Base-by-base conservation (phyloP, 495 filamentous ascomycete genomes). In the Talaromyces ruber region DNA sequence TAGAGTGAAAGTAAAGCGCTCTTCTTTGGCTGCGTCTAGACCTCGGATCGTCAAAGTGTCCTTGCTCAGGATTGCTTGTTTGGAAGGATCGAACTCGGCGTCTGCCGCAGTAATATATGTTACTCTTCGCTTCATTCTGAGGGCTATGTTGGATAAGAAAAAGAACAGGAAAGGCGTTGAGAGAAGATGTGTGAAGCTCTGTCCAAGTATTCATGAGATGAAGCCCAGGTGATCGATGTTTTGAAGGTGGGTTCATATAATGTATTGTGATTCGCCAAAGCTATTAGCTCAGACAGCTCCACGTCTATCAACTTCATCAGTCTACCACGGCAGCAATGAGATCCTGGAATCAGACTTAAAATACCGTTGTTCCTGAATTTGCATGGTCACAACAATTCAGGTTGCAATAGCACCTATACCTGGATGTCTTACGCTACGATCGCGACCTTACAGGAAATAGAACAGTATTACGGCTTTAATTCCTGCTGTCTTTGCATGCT, bases 121-220 rank as follows among this genome's bases (percentile, higher is more conserved):
- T 57, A 91, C 87, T 72, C 93, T 82, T 76, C 91, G 87, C 66
- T 88, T 87, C 93, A 98, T 98, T 57, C 54, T 81, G 65, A 63
- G 6, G 47, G 29, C 22, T 54, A 54, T 57, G 22, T 18, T 16
- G 43, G 2, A 24, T 6, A 28, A 24, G 24, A 53, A 53, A 3
- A 3, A 11, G 43, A 9, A n/a, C 43, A 47, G n/a, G n/a, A 47
- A 5, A 47, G 7, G 43, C 2, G 43, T 21, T 47, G 18, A 21
- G 14, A 47, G 16, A 47, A 47, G 43, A 8, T 47, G 43, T 47
- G 16, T 16, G 9, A 34, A 34, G 30, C 30, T 34, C 30, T 34
- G 34, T 39, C 34, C 34, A 39, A 16, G 34, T 47, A n/a, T 21
- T 47, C 43, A 21, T 4, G 43, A 47, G 43, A 47, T 47, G 43